phyloP scores from a whole-genome alignment of 2,329 filamentous ascomycete genomes.

The Botrytis porri region DNA sequence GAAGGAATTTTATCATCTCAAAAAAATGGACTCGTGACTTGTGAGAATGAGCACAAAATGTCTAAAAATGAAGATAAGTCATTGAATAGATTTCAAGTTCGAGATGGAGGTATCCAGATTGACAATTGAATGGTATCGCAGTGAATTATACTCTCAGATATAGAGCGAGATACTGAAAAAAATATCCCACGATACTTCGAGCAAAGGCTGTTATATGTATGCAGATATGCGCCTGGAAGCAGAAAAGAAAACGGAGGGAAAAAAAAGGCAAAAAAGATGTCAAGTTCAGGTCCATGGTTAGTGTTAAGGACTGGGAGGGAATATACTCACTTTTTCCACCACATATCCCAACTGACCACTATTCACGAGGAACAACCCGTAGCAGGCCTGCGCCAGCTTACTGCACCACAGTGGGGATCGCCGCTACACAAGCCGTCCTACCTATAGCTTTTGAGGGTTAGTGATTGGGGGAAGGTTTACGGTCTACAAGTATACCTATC shows the following conservation, averaged over 20 bases:
- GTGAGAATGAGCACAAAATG: background rate
- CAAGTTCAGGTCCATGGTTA: constrained; percentile 8
- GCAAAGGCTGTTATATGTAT: background rate
- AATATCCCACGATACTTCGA: background rate
- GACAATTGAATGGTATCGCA: too few relatives aligned
- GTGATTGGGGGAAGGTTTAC: background rate
- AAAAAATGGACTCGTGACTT: background rate
- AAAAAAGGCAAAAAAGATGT: background rate
- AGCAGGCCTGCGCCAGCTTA: constrained; percentile 11
- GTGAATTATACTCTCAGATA: too few relatives aligned
- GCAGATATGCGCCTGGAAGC: background rate
- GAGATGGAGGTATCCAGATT: background rate
- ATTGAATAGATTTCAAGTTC: background rate
- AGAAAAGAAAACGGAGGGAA: too few relatives aligned
- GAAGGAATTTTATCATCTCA: background rate
- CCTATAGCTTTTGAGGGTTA: constrained; percentile 11
- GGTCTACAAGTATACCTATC: constrained; percentile 7
- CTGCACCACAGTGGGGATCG: constrained; percentile 2
- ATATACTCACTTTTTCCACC: constrained; percentile 8
- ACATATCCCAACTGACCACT: background rate
- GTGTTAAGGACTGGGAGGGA: background rate
- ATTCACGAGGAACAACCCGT: constrained; percentile 8
- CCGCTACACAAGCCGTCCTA: constrained; percentile 8
- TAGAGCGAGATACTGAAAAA: background rate
- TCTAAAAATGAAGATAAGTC: background rate